Base-by-base conservation (phyloP, 257 asterid genomes). In the Solanum piurae region DNA sequence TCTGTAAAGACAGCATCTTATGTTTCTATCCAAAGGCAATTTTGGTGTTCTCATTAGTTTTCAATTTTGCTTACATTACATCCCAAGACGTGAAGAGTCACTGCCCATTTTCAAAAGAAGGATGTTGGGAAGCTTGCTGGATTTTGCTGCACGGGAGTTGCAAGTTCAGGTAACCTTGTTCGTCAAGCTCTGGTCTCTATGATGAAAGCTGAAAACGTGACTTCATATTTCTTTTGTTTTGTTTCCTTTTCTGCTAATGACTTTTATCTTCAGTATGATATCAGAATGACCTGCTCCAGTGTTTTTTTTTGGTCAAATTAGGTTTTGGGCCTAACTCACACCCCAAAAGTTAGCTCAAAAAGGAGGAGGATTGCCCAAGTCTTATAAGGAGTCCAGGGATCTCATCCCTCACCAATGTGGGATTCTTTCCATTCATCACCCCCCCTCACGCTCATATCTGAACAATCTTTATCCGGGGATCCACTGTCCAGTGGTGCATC, bases 41-140 rank as follows among this genome's bases (percentile, higher is more conserved):
- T 40, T 80, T 80, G 85, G 29, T 18, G 42, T 80, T 46, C 85
- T 80, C 85, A 80, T 80, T 80, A 80, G 42, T 80, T 77, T 10
- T 37, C 69, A 60, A 86, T 64, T 83, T 76, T 83, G 20, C 84
- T 83, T 85, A 76, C 84, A 33, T 64, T 42, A 88, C 86, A 77
- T 87, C 88, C 79, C 69, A 93, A 97, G 99, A 87, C 99, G 99
- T 37, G 99, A 97, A 91, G 99, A 93, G 88, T 92, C 98, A 38
- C 89, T 97, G 91, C 98, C 99, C 52, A 93, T 97, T 87, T 95
- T 97, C 91, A 97, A 97, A 92, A 90, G 99, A 92, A 94, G 98
- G 91, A 98, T 97, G 91, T 87, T 97, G 93, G 96, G 99, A 79
- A 93, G 95, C 92, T 92, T 97, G 93, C 92, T 97, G 92, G 99